phyloP scores from a whole-genome alignment of 176 grass and related monocot species.

The Oryza meridionalis region DNA sequence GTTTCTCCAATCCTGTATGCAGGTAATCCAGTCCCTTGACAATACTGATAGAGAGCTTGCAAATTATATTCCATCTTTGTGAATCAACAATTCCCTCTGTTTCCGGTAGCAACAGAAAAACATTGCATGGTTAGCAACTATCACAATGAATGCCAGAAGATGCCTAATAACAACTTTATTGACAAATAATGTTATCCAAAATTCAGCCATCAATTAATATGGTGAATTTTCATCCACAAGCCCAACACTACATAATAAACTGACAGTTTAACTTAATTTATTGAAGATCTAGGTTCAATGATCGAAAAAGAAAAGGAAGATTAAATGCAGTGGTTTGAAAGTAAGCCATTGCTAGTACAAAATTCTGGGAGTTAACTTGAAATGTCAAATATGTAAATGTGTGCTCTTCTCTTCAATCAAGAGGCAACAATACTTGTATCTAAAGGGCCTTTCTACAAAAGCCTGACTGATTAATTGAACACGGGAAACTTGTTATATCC shows the following conservation, averaged over 20 bases:
- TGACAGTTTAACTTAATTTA: background rate
- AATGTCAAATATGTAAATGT: background rate
- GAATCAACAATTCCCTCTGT: constrained; percentile 81
- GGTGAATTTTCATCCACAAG: background rate
- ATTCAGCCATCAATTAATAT: background rate
- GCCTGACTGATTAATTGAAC: background rate
- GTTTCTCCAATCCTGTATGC: constrained; percentile 67
- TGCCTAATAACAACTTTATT: background rate
- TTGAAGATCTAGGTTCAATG: constrained; percentile 1
- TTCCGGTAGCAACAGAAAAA: constrained; percentile 21
- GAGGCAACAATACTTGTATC: background rate
- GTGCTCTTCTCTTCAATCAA: background rate
- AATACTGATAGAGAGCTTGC: constrained; percentile 73
- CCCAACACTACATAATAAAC: background rate
- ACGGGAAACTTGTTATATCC: background rate
- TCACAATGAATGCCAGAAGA: background rate
- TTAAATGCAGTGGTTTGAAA: background rate
- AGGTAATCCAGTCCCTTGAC: constrained; percentile 84
- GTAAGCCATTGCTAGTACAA: background rate
- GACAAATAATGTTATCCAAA: background rate
- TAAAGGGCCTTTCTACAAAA: background rate
- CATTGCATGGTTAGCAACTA: constrained; percentile 10
- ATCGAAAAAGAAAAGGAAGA: background rate
- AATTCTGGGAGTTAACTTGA: background rate
- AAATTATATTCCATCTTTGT: constrained; percentile 78